Percentiles rank a stretch among this genome's conserved stretches.
Evolutionary conservation across 2,329 filamentous ascomycete genomes (phyloP).

Genomic region (Penicillium corylophilum): DNA sequence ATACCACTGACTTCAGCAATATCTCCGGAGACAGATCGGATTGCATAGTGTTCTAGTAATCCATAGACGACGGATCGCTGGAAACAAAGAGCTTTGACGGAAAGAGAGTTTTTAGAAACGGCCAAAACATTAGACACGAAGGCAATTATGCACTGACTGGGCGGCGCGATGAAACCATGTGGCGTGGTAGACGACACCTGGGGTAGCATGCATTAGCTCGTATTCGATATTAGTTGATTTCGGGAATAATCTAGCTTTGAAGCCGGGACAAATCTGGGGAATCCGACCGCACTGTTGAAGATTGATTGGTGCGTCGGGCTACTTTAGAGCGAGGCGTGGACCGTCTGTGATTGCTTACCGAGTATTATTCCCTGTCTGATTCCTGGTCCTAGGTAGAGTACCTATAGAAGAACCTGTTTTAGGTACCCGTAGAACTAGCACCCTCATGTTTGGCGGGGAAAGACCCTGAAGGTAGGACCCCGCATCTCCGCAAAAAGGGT

Average conservation of each 20-base stretch:
- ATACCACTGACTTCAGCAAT: background rate
- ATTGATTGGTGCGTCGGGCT: background rate
- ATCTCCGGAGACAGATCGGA: background rate
- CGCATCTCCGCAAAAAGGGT: background rate
- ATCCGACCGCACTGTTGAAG: background rate
- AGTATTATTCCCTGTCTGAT: no score
- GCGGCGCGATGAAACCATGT: conserved; percentile 24
- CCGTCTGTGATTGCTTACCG: background rate
- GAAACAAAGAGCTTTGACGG: background rate
- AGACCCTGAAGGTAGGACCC: background rate
- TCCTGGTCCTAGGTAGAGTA: no score
- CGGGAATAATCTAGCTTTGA: background rate
- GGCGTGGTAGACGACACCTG: conserved; percentile 14
- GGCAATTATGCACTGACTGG: conserved; percentile 6
- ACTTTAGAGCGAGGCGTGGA: background rate
- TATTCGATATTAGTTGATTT: background rate
- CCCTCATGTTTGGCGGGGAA: no score
- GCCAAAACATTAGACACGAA: background rate
- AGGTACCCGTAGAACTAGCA: no score
- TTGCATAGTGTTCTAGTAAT: background rate
- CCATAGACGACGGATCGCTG: no score
- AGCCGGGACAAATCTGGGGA: background rate
- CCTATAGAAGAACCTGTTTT: background rate
- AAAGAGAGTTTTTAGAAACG: background rate
- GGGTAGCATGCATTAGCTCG: conserved; percentile 19